A percentile compares a stretch with the other conserved stretches of the same genome.
Evolutionary conservation across 192 early-diverging fungal species (phyloP).

Genomic region (Coemansia sp.): DNA sequence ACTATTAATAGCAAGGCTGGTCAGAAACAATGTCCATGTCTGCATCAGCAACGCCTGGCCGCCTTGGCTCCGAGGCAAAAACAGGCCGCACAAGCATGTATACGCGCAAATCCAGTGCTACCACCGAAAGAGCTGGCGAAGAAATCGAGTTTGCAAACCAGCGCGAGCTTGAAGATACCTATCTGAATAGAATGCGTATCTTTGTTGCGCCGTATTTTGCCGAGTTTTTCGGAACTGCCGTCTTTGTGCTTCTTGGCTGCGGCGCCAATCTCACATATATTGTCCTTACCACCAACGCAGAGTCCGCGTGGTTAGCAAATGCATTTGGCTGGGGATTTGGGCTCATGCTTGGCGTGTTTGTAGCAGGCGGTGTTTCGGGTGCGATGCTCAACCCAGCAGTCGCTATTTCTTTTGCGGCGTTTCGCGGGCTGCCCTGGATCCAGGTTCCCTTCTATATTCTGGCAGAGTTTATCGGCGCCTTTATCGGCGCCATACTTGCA

Average conservation of each 20-base stretch:
- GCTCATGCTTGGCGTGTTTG: slow-evolving; percentile 50
- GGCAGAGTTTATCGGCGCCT: slow-evolving; percentile 57
- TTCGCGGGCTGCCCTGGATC: slow-evolving; percentile 55
- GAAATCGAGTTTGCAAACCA: slow-evolving; percentile 53
- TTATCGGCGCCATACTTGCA: slow-evolving; percentile 52
- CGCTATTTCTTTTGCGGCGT: slow-evolving; percentile 52
- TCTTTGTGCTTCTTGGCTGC: slow-evolving; percentile 53
- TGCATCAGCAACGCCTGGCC: slow-evolving; percentile 11
- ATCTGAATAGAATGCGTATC: slow-evolving; percentile 44
- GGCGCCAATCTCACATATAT: slow-evolving; percentile 47
- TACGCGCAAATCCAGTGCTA: slow-evolving; percentile 20
- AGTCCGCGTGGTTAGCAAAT: slow-evolving; percentile 56
- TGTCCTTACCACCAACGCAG: slow-evolving; percentile 41
- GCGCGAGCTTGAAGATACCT: slow-evolving; percentile 30
- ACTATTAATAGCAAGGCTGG: background rate
- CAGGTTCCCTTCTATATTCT: slow-evolving; percentile 56
- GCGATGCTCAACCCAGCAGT: slow-evolving; percentile 58
- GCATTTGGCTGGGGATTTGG: slow-evolving; percentile 56
- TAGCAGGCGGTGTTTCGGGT: slow-evolving; percentile 48
- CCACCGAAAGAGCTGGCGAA: slow-evolving; percentile 38
- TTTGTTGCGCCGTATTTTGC: slow-evolving; percentile 55
- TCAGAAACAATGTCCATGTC: slow-evolving; percentile 13
- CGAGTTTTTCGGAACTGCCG: slow-evolving; percentile 52
- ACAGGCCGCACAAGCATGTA: slow-evolving; percentile 16
- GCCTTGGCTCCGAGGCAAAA: slow-evolving; percentile 9